phyloP scores from a whole-genome alignment of 2,329 filamentous ascomycete species.

The Ustulina deusta region DNA sequence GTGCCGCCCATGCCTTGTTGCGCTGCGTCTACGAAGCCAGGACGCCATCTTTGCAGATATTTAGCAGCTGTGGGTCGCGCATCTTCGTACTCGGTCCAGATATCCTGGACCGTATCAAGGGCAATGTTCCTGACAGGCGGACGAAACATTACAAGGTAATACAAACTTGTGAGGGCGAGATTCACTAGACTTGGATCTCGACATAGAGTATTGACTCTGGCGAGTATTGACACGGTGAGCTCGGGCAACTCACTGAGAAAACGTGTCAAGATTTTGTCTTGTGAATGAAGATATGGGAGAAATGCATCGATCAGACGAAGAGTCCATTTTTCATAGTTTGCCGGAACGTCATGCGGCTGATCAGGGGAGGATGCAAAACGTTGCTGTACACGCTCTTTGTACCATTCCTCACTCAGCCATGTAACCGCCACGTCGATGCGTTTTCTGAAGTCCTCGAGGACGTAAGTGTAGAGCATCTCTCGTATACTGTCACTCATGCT shows the following conservation, averaged over 20 bases:
- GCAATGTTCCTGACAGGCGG: conserved; percentile 73
- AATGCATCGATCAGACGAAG: conserved; percentile 89
- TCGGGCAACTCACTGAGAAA: conserved; percentile 93
- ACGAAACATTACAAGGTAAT: conserved; percentile 76
- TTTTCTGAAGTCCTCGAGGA: conserved; percentile 90
- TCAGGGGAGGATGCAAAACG: conserved; percentile 56
- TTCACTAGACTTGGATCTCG: conserved; percentile 74
- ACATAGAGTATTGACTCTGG: conserved; percentile 76
- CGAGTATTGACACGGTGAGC: conserved; percentile 77
- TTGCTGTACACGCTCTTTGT: conserved; percentile 78
- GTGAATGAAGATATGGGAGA: conserved; percentile 88
- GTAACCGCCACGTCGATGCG: conserved; percentile 91
- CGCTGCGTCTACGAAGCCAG: conserved; percentile 61
- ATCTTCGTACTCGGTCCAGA: conserved; percentile 75
- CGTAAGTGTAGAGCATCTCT: conserved; percentile 83
- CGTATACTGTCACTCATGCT: conserved; percentile 77
- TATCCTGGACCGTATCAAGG: conserved; percentile 73
- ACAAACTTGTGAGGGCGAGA: conserved; percentile 71
- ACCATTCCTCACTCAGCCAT: conserved; percentile 99
- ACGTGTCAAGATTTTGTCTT: conserved; percentile 89
- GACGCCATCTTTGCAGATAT: conserved; percentile 71
- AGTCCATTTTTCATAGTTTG: conserved; percentile 83
- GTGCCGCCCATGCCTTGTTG: conserved; percentile 40
- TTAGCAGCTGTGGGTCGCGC: conserved; percentile 72
- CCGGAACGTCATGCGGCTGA: conserved; percentile 60